These are phyloP conservation scores for Phytophthora pini DNA, from an alignment of 352 stramenopile species.

Conservation along the genomic window DNA sequence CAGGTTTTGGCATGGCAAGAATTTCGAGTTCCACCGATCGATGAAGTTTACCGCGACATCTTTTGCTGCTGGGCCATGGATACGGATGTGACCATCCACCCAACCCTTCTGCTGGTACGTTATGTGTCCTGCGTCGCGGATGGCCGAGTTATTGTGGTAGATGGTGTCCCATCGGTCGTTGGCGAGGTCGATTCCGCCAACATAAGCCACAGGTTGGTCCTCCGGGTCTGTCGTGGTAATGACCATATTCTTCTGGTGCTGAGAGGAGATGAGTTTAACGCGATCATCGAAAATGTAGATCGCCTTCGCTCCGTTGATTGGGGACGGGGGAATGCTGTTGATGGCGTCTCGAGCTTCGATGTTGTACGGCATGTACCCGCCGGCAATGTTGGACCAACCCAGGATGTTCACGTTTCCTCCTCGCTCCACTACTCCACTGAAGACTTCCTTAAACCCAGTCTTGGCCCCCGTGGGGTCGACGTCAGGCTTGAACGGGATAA, in stretches of 20 bases:
- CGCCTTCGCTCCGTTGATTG: constrained; percentile 19
- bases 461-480: constrained; percentile 15
- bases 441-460: constrained; percentile 41
- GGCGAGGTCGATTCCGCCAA: constrained; percentile 56
- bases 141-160: constrained; percentile 44
- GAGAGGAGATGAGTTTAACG: constrained; percentile 36
- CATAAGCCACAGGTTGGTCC: constrained; percentile 42
- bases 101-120: constrained; percentile 53
- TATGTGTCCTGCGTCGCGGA: constrained; percentile 41
- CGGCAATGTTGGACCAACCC: constrained; percentile 54
- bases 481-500: constrained; percentile 48
- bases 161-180: constrained; percentile 64
- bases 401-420: constrained; percentile 53
- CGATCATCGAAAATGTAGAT: constrained; percentile 61
- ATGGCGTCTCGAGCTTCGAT: constrained; percentile 43
- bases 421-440: constrained; percentile 36
- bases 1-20: constrained; percentile 21
- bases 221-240: constrained; percentile 12
- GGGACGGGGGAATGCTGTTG: constrained; percentile 33
- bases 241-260: constrained; percentile 60
- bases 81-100: constrained; percentile 55
- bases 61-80: constrained; percentile 45
- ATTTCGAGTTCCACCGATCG: constrained; percentile 52
- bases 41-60: constrained; percentile 64
- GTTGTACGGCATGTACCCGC: constrained; percentile 35